phyloP scores from a whole-genome alignment of 768 basidiomycete species.

The Boletus rufocinnamomeus region DNA sequence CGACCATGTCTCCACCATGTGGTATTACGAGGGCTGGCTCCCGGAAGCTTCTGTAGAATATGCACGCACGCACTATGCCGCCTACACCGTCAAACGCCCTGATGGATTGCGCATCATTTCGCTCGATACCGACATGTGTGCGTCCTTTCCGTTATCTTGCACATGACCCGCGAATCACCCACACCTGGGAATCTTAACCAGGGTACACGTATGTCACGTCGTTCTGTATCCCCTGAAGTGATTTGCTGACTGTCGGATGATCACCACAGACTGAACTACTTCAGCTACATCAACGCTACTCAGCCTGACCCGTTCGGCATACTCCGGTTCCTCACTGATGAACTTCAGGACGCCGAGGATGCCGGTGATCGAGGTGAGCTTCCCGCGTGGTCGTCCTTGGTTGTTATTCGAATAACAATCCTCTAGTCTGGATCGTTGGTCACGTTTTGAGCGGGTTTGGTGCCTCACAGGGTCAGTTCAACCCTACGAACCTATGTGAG shows the following conservation, averaged over 20 bases:
- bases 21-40: constrained; percentile 50
- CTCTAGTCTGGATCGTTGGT: constrained; percentile 49
- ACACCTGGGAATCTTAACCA: constrained; percentile 2
- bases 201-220: constrained; percentile 37
- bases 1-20: constrained; percentile 47
- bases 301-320: constrained; percentile 50
- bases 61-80: constrained; percentile 49
- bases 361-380: constrained; percentile 43
- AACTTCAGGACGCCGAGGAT: constrained; percentile 55
- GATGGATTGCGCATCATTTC: constrained; percentile 52
- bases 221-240: neutral
- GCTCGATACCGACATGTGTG: constrained; percentile 53
- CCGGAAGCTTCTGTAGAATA: constrained; percentile 37
- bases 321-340: constrained; percentile 51
- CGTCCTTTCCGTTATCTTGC: constrained; percentile 6
- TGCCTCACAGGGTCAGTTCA: constrained; percentile 41
- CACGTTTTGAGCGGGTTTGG: constrained; percentile 53
- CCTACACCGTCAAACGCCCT: constrained; percentile 44
- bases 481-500: constrained; percentile 49
- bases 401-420: neutral
- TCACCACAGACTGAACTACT: constrained; percentile 42
- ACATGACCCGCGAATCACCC: neutral
- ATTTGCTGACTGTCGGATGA: neutral
- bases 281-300: constrained; percentile 50
- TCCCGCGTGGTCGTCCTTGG: neutral